phyloP scores from a whole-genome alignment of 2,329 filamentous ascomycete genomes.

The Lachnellula subtilissima region DNA sequence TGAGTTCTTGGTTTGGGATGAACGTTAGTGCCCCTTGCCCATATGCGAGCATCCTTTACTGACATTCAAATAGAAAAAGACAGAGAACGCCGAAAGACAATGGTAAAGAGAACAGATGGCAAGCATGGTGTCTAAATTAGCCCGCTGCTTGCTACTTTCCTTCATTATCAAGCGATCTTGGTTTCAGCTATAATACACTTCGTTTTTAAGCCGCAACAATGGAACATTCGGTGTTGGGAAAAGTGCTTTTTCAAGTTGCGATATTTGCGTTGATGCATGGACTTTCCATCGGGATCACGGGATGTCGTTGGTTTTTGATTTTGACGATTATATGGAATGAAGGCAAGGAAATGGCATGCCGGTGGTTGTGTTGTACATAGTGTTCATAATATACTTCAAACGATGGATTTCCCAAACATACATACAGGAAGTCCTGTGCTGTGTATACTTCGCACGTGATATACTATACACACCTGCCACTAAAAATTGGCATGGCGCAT shows the following conservation, averaged over 20 bases:
- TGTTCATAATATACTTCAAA: too few relatives aligned
- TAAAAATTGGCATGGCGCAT: too few relatives aligned
- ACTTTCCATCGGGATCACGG: slow-evolving; percentile 6
- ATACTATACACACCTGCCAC: too few relatives aligned
- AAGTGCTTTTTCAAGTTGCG: slow-evolving; percentile 12
- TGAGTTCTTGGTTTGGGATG: slow-evolving; percentile 88
- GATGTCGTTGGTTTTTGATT: background rate
- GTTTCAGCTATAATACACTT: background rate
- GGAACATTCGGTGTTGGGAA: slow-evolving; percentile 10
- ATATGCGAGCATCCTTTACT: slow-evolving; percentile 28
- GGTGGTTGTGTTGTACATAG: background rate
- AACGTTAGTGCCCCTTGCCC: slow-evolving; percentile 47
- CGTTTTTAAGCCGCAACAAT: background rate
- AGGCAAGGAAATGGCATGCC: background rate
- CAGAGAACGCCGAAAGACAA: slow-evolving; percentile 59
- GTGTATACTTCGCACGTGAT: too few relatives aligned
- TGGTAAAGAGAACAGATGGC: slow-evolving; percentile 54
- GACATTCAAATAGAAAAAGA: slow-evolving; percentile 55
- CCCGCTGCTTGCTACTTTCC: background rate
- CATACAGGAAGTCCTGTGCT: too few relatives aligned
- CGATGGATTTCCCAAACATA: too few relatives aligned
- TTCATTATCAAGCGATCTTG: too few relatives aligned
- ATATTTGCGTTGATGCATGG: slow-evolving; percentile 9
- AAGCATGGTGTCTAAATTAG: slow-evolving; percentile 18
- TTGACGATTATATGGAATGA: background rate